Conservation (phyloP, 2,329 filamentous ascomycete species). For the Bipolaris victoriae region DNA sequence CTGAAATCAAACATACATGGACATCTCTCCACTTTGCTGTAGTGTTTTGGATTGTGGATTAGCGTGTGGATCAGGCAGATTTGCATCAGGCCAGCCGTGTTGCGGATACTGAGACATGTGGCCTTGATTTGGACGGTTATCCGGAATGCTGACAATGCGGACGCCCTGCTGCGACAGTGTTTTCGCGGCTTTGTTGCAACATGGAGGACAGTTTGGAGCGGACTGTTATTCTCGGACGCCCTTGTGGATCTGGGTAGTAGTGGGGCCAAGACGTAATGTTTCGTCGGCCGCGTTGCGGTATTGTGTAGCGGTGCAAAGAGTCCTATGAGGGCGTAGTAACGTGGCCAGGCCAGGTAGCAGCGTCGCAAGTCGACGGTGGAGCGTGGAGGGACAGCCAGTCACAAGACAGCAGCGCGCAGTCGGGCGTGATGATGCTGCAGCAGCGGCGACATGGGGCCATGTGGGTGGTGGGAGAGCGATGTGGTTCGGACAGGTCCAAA, state of each 20-base stretch:
- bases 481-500: slow-evolving; percentile 19
- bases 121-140: not conserved
- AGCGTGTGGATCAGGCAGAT: not conserved
- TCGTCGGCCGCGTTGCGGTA: not conserved
- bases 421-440: slow-evolving; percentile 21
- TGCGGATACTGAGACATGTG: not conserved
- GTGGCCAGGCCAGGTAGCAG: not conserved
- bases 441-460: slow-evolving; percentile 14
- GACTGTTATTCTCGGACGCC: not conserved
- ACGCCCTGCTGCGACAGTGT: not conserved
- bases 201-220: not conserved
- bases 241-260: not conserved
- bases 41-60: not conserved
- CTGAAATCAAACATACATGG: not conserved
- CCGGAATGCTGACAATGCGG: not conserved
- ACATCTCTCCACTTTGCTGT: not conserved
- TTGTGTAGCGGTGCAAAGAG: not conserved
- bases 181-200: not conserved
- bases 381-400: slow-evolving; percentile 14
- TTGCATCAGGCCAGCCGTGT: not conserved
- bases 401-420: not conserved
- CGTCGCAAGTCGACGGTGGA: slow-evolving; percentile 10
- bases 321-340: slow-evolving; percentile 3
- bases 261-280: slow-evolving; percentile 8
- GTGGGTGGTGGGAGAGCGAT: slow-evolving; percentile 7